These are phyloP conservation scores for Calophaca sinica DNA, from an alignment of 306 rosid species.

Conservation along the genomic window DNA sequence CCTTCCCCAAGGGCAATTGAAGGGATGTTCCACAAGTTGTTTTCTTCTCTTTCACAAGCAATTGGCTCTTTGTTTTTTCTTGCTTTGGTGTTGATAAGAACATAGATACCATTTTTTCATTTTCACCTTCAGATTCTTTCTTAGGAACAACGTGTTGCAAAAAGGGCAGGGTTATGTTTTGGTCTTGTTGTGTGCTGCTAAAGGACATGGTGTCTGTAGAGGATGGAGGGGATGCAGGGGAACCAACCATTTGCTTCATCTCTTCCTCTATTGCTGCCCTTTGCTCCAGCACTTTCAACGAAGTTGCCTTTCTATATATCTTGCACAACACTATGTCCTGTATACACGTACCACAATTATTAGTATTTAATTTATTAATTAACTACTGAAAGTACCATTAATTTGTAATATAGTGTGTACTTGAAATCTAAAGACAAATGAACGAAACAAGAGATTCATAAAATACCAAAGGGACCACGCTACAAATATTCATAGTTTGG, in stretches of 20 bases:
- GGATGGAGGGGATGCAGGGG: conserved; percentile 64
- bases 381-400: not conserved
- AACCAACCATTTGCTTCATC: conserved; percentile 55
- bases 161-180: conserved; percentile 26
- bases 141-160: conserved; percentile 47
- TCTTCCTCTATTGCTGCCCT: conserved; percentile 87
- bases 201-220: conserved; percentile 65
- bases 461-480: conserved; percentile 18
- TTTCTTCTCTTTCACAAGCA: conserved; percentile 33
- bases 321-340: conserved; percentile 94
- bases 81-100: not conserved
- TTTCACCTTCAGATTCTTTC: conserved; percentile 60
- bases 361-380: not conserved
- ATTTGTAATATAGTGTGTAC: not conserved
- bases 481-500: not conserved
- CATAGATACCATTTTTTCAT: conserved; percentile 34
- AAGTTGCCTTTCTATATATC: conserved; percentile 93
- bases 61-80: conserved; percentile 1
- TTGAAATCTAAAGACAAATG: no score
- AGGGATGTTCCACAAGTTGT: conserved; percentile 42
- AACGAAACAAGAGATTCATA: conserved; percentile 12
- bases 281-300: conserved; percentile 90
- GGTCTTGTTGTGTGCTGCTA: conserved; percentile 50
- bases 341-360: not conserved
- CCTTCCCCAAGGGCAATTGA: conserved; percentile 55